Evolutionary conservation across 257 asterid genomes (phyloP).

Genomic region (Capsicum baccatum): DNA sequence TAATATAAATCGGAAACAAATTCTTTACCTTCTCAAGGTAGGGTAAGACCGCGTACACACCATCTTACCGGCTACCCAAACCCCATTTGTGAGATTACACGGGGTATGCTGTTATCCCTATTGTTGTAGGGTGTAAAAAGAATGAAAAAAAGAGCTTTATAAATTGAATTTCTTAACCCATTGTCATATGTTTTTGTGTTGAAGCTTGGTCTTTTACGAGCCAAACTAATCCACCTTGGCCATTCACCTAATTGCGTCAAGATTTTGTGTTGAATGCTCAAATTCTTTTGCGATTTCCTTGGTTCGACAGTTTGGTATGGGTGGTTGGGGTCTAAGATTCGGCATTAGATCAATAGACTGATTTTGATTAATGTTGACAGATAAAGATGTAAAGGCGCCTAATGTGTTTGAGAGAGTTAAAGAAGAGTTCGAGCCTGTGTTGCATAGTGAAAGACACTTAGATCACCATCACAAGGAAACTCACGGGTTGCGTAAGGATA

Average conservation of each 20-base stretch:
- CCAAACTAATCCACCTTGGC: not conserved
- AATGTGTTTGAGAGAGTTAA: conserved; percentile 52
- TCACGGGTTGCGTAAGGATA: conserved; percentile 67
- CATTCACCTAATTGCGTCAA: not conserved
- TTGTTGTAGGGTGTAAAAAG: no score
- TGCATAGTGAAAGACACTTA: conserved; percentile 37
- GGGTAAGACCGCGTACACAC: no score
- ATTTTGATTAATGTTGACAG: conserved; percentile 32
- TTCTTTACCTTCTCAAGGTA: no score
- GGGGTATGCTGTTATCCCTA: no score
- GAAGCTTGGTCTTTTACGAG: not conserved
- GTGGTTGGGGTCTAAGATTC: not conserved
- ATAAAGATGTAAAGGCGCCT: conserved; percentile 49
- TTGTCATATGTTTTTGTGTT: not conserved
- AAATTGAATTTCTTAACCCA: not conserved
- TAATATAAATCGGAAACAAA: no score
- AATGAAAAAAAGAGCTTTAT: not conserved
- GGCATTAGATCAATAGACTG: not conserved
- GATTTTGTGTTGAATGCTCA: not conserved
- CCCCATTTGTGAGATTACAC: no score
- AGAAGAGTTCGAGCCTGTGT: conserved; percentile 51
- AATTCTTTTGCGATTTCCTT: not conserved
- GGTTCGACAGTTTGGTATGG: not conserved
- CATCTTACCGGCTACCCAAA: no score
- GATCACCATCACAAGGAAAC: conserved; percentile 61